phyloP scores from a whole-genome alignment of 306 rosid genomes.

The Castanea sativa region DNA sequence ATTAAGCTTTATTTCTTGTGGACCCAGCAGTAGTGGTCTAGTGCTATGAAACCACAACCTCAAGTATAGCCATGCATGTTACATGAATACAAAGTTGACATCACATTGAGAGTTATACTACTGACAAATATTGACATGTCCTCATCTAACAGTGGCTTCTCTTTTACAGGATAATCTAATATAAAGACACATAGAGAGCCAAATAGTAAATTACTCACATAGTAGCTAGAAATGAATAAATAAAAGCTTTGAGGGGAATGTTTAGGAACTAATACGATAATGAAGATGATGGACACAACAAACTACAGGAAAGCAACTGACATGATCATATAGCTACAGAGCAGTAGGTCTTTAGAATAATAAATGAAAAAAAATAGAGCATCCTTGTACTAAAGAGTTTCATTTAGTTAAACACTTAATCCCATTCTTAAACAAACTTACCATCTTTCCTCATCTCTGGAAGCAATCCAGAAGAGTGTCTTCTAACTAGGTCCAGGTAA shows the following conservation, averaged over 20 bases:
- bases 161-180: constrained; percentile 89
- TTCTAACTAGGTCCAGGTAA: constrained; percentile 62
- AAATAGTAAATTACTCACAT: background rate
- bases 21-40: too few relatives aligned
- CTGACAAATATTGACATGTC: too few relatives aligned
- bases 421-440: constrained; percentile 30
- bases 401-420: background rate
- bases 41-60: too few relatives aligned
- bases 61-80: too few relatives aligned
- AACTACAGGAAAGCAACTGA: background rate
- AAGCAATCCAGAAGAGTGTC: constrained; percentile 89
- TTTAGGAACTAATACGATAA: background rate
- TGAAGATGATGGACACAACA: background rate
- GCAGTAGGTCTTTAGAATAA: background rate
- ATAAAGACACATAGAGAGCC: background rate
- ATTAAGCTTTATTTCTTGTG: too few relatives aligned
- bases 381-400: background rate
- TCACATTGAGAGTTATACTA: too few relatives aligned
- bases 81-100: too few relatives aligned
- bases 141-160: constrained; percentile 67
- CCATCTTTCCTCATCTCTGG: constrained; percentile 90
- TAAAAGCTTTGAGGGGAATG: background rate
- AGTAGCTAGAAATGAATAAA: background rate
- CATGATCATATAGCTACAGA: background rate
- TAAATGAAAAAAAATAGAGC: background rate